Evolutionary conservation across 352 stramenopile species (phyloP).

Genomic region (Phytopythium kandeliae): DNA sequence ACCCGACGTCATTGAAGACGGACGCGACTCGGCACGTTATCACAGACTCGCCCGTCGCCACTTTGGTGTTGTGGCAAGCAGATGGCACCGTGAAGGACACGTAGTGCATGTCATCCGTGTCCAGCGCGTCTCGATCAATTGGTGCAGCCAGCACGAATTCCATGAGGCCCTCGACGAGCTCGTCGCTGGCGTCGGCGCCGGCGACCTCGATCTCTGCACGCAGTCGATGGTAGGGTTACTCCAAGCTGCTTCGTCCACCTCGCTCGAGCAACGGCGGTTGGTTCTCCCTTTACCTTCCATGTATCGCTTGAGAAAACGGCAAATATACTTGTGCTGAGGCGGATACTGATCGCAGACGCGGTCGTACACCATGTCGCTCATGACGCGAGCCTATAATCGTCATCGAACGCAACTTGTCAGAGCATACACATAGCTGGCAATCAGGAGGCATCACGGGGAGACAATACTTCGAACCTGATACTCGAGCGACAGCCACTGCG

Average conservation of each 20-base stretch:
- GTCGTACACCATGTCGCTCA: slow-evolving; percentile 50
- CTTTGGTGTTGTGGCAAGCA: too few relatives aligned
- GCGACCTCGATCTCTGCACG: slow-evolving; percentile 45
- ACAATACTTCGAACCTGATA: slow-evolving; percentile 55
- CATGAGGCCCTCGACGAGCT: slow-evolving; percentile 48
- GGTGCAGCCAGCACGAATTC: slow-evolving; percentile 51
- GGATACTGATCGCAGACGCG: slow-evolving; percentile 51
- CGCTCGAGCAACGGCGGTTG: not conserved
- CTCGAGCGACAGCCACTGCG: slow-evolving; percentile 41
- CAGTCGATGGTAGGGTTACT: slow-evolving; percentile 3
- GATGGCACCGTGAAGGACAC: slow-evolving; percentile 52
- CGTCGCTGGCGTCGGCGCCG: slow-evolving; percentile 40
- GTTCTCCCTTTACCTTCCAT: slow-evolving; percentile 44
- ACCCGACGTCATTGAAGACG: slow-evolving; percentile 76
- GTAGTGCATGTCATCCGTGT: slow-evolving; percentile 64
- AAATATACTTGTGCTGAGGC: slow-evolving; percentile 56
- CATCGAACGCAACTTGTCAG: too few relatives aligned
- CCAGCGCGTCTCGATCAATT: slow-evolving; percentile 21
- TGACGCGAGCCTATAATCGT: slow-evolving; percentile 32
- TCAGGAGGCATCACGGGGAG: too few relatives aligned
- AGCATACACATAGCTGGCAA: too few relatives aligned
- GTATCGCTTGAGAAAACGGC: slow-evolving; percentile 66
- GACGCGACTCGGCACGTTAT: slow-evolving; percentile 75
- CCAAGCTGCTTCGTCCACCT: not conserved
- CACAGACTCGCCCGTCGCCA: slow-evolving; percentile 13